These are phyloP conservation scores for Diospyros lotus DNA, from an alignment of 148 eudicot species.

Conservation along the genomic window DNA sequence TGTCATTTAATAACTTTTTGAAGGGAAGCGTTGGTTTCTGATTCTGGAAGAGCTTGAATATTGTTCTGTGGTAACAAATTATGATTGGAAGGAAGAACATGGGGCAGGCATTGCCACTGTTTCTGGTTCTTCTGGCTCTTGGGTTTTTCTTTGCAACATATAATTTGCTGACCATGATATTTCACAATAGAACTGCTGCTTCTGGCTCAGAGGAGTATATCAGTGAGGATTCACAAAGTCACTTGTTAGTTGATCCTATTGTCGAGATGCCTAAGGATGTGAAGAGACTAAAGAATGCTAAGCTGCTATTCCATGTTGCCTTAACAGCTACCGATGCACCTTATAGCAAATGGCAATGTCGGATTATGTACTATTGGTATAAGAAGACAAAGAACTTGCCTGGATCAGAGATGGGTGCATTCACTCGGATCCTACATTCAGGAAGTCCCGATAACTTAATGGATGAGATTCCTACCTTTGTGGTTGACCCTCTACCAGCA, in stretches of 20 bases:
- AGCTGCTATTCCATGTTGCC: constrained; percentile 68
- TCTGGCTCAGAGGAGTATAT: constrained; percentile 22
- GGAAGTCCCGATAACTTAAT: constrained; percentile 77
- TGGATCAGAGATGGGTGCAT: constrained; percentile 93
- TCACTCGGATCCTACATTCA: constrained; percentile 90
- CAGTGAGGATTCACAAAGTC: constrained; percentile 13
- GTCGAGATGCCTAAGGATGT: constrained; percentile 44
- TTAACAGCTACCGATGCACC: constrained; percentile 95
- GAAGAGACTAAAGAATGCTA: constrained; percentile 27
- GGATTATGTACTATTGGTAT: constrained; percentile 98
- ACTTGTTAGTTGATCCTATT: constrained; percentile 53
- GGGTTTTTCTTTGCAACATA: constrained; percentile 80
- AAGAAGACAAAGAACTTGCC: constrained; percentile 67
- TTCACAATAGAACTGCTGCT: constrained; percentile 37
- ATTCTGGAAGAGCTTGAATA: constrained; percentile 7
- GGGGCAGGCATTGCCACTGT: constrained; percentile 50
- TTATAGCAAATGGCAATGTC: constrained; percentile 96
- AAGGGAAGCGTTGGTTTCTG: not conserved
- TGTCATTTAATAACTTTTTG: not conserved
- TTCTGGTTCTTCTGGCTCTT: constrained; percentile 53
- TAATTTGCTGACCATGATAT: constrained; percentile 56
- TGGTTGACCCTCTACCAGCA: constrained; percentile 87
- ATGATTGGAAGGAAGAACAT: constrained; percentile 67
- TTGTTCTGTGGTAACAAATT: constrained; percentile 6
- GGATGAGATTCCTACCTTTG: constrained; percentile 89